Percentiles rank a stretch among this genome's conserved stretches.
These are phyloP conservation scores for Fusarium pseudograminearum DNA, from an alignment of 2,329 filamentous ascomycete genomes.

Conservation along the genomic window DNA sequence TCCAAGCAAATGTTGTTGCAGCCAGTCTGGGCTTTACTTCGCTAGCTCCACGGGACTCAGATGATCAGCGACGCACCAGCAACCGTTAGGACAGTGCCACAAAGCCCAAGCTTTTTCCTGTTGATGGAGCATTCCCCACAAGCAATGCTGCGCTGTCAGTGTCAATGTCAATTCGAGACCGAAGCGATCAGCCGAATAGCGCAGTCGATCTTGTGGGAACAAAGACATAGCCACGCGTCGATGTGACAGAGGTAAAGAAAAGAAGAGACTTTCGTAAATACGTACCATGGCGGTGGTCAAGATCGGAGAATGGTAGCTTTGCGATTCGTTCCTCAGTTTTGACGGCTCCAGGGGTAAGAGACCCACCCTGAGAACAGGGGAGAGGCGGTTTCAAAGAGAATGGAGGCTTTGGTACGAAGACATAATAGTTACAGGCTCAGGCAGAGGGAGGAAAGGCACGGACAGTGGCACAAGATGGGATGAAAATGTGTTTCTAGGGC, in stretches of 20 bases:
- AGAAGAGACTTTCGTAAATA: not conserved
- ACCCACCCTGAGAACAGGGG: conserved; percentile 26
- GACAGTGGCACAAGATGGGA: conserved; percentile 41
- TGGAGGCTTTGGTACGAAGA: conserved; percentile 11
- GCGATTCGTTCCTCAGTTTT: conserved; percentile 14
- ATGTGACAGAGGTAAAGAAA: not conserved
- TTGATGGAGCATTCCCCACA: conserved; percentile 30
- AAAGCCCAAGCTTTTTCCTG: conserved; percentile 24
- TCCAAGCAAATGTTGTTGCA: conserved; percentile 9
- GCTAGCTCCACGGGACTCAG: conserved; percentile 16
- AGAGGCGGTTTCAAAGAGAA: conserved; percentile 36
- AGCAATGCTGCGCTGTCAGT: conserved; percentile 31
- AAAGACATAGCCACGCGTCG: conserved; percentile 31
- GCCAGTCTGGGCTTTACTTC: conserved; percentile 2
- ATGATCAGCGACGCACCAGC: conserved; percentile 33
- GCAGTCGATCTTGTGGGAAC: conserved; percentile 15
- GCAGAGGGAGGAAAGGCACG: conserved; percentile 9
- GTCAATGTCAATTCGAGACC: not conserved
- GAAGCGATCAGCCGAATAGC: conserved; percentile 12
- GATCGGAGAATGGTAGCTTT: conserved; percentile 2
- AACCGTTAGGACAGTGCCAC: conserved; percentile 29
- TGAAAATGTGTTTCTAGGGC: conserved; percentile 32
- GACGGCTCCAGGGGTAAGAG: conserved; percentile 30
- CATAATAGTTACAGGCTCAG: conserved; percentile 7
- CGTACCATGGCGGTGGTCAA: not conserved